Percentiles rank a stretch among this genome's conserved stretches.
phyloP scores from a whole-genome alignment of 768 basidiomycete species.

The Podaxis sp. region DNA sequence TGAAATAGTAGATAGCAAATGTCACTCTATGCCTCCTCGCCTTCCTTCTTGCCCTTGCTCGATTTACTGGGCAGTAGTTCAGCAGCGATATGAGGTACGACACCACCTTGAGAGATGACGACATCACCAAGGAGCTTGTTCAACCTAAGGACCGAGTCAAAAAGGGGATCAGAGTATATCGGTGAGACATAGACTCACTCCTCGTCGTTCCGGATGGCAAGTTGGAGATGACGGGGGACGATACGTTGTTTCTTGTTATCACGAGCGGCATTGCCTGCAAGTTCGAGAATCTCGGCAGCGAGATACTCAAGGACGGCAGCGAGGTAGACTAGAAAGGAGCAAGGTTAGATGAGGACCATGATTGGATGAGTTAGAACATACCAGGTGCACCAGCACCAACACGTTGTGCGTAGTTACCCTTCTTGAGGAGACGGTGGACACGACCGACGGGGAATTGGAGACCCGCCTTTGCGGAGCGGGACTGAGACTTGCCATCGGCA shows the following conservation, averaged over 20 bases:
- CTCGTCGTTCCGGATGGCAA: slow-evolving; percentile 94
- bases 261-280: slow-evolving; percentile 87
- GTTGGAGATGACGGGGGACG: slow-evolving; percentile 91
- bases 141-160: slow-evolving; percentile 39
- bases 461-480: slow-evolving; percentile 74
- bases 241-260: slow-evolving; percentile 97
- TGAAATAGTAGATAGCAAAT: slow-evolving; percentile 17
- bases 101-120: slow-evolving; percentile 95
- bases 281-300: slow-evolving; percentile 90
- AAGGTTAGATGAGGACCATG: neutral
- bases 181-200: slow-evolving; percentile 47
- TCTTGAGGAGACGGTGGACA: slow-evolving; percentile 87
- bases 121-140: slow-evolving; percentile 76
- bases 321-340: slow-evolving; percentile 64
- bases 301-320: slow-evolving; percentile 93
- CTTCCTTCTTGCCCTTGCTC: slow-evolving; percentile 42
- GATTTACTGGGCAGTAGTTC: slow-evolving; percentile 25
- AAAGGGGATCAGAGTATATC: slow-evolving; percentile 12
- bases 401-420: slow-evolving; percentile 83
- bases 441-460: slow-evolving; percentile 92
- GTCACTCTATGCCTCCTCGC: slow-evolving; percentile 33
- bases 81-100: slow-evolving; percentile 74
- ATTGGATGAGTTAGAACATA: slow-evolving; percentile 26
- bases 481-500: slow-evolving; percentile 53
- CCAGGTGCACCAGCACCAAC: slow-evolving; percentile 88